Evolutionary conservation across 2,329 filamentous ascomycete genomes (phyloP), one percentile per base, ranked within the genome.

Genomic region (Orbilia ellipsospora): DNA sequence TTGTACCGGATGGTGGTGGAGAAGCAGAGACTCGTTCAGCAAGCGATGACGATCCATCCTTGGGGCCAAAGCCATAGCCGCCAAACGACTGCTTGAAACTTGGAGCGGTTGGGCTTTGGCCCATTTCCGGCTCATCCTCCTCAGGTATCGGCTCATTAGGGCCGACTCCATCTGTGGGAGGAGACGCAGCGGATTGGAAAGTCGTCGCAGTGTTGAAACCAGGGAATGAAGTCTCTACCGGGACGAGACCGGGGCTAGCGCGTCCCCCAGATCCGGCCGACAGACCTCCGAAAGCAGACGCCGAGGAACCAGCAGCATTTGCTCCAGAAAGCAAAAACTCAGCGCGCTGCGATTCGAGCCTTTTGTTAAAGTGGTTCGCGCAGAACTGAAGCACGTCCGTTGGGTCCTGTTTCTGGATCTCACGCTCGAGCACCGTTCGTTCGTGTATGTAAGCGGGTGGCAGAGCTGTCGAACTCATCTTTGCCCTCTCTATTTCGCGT

Each of bases 101-200:
- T 36, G 87, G 83, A 66, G 88, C 86, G 76, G 92, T 93, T 76
- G 92, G 92, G 64, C 92, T 94, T 78, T 89, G 89, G 80, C 94
- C 86, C 77, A 85, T 85, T 80, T 94, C 92, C 81, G 88, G 89
- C 82, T 94, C 92, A 63, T 96, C 93, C 80, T 96, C 93, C 83
- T 96, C 93, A 73, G 87, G 85, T 72, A 94, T 89, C 77, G 92
- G 88, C 77, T 86, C 87, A 83, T 88, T 87, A 79, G 82, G 82
- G 73, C 82, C 80, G 77, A 78, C 72, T 31, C 80, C 79, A 50
- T 68, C 78, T 69, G 77, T 76, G 78, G 80, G 80, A 79, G 79
- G 78, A 78, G 80, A 79, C 77, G 78, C 78, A 73, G 77, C 66
- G 50, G 70, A 78, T 70, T 72, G 70, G 60, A 61, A 56, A 48